Evolutionary conservation across 805 yeast species (phyloP), one percentile per base, ranked within the genome.

Genomic region (Pichia manshurica): DNA sequence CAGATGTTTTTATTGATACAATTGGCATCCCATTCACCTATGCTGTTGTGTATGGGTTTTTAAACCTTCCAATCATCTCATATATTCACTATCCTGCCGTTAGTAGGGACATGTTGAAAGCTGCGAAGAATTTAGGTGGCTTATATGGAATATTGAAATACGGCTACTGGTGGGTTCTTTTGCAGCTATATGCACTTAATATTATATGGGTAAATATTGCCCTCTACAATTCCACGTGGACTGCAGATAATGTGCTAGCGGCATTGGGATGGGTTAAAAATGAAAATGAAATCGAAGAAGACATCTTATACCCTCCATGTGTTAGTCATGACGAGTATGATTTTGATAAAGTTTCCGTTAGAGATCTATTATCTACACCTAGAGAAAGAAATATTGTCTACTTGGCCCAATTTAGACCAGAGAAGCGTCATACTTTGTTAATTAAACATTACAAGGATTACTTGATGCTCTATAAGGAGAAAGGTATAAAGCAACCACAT

Each of bases 31-130:
- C 99, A 3, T 93, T 91, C 49, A 69, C 84, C 21, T 91, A 89
- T 63, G 86, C 87, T 2, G 60, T 84, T 20, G 79, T 86, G 0
- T 63, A 74, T 20, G 60, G 69, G 53, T 65, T 79, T 41, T 71
- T 86, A 33, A 73, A 75, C 51, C 69, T 88, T 25, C 99, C 99
- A 0, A 75, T 93, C 23, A 67, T 84, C 21, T 79, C 96, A 0
- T 93, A 93, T 60, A 87, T 88, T n/a, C 99, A 93, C 67, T 93
- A 86, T 68, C 99, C 99, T 1, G 78, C 90, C 16, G 81, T 93
- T 31, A 95, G 95, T 38, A 66, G 70, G 23, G 98, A 91, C 56
- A 93, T 93, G 99, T 49, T 60, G 36, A 57, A 49, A 3, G 44
- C 49, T 3, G 52, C 47, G 2, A 44, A 25, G 8, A 22, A 35